Conservation (phyloP, 2,329 filamentous ascomycete genomes). For the Ophiostoma sp. region DNA sequence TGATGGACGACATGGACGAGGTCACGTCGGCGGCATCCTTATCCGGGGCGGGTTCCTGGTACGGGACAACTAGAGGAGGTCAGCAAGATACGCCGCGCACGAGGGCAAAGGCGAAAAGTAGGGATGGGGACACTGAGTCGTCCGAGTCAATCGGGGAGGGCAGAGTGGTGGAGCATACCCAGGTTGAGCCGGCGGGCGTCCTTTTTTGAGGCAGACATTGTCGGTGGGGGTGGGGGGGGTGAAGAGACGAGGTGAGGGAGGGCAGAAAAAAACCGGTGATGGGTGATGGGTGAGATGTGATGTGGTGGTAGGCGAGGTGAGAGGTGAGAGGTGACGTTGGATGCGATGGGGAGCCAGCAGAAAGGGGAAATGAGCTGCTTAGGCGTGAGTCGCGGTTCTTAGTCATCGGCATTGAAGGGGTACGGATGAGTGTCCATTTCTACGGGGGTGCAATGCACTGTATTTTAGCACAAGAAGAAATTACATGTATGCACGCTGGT, state of each 20-base stretch:
- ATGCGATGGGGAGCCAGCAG: constrained; percentile 13
- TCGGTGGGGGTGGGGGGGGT: not conserved
- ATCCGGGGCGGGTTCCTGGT: constrained; percentile 67
- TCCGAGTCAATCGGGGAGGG: not conserved
- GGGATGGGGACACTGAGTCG: not conserved
- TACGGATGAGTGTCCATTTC: not conserved
- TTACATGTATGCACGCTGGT: not conserved
- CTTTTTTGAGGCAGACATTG: constrained; percentile 27
- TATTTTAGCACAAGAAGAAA: not conserved
- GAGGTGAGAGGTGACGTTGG: not conserved
- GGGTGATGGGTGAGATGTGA: not conserved
- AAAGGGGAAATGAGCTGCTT: constrained; percentile 14
- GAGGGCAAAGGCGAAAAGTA: not conserved
- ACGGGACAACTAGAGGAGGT: constrained; percentile 68
- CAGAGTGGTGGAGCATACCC: constrained; percentile 20
- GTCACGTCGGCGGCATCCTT: constrained; percentile 63
- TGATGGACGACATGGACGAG: constrained; percentile 66
- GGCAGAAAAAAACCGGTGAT: not conserved
- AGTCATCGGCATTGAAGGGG: not conserved
- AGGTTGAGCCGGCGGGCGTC: constrained; percentile 27
- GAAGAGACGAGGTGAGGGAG: not conserved
- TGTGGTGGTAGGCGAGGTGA: no score
- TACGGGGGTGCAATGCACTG: not conserved
- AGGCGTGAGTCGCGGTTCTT: not conserved
- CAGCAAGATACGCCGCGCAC: constrained; percentile 23